phyloP scores from a whole-genome alignment of 345 rosid species.

The Physaria fendleri region DNA sequence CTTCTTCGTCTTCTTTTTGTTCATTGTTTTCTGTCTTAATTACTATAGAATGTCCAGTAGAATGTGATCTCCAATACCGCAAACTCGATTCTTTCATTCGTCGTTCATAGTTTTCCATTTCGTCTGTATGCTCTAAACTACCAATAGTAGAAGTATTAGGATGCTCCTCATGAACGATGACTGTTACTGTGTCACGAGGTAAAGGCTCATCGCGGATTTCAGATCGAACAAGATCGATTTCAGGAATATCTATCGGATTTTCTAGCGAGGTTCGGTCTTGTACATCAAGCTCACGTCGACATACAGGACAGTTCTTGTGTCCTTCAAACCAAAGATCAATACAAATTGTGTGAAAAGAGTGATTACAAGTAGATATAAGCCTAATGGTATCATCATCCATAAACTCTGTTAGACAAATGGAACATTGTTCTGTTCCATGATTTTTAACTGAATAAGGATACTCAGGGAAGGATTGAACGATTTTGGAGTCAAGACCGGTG shows the following conservation, averaged over 20 bases:
- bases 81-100: slow-evolving; percentile 19
- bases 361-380: slow-evolving; percentile 63
- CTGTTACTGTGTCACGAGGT: slow-evolving; percentile 6
- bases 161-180: slow-evolving; percentile 33
- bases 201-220: slow-evolving; percentile 15
- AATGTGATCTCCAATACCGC: slow-evolving; percentile 50
- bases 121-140: slow-evolving; percentile 27
- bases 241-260: background rate
- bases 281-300: slow-evolving; percentile 57
- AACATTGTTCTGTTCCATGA: slow-evolving; percentile 34
- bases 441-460: slow-evolving; percentile 49
- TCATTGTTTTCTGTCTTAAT: slow-evolving; percentile 10
- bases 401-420: slow-evolving; percentile 69
- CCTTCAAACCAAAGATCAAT: slow-evolving; percentile 80
- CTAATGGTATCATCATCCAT: slow-evolving; percentile 56
- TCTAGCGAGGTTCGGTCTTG: slow-evolving; percentile 9
- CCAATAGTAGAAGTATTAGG: slow-evolving; percentile 5
- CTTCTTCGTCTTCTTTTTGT: slow-evolving; percentile 1
- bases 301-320: slow-evolving; percentile 81
- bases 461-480: slow-evolving; percentile 51
- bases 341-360: slow-evolving; percentile 75
- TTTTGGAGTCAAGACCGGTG: slow-evolving; percentile 56
- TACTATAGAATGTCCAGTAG: slow-evolving; percentile 71
- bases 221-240: background rate
- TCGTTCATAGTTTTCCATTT: slow-evolving; percentile 27